Conservation (phyloP, 352 stramenopile species). For the Elongisporangium prolatum region DNA sequence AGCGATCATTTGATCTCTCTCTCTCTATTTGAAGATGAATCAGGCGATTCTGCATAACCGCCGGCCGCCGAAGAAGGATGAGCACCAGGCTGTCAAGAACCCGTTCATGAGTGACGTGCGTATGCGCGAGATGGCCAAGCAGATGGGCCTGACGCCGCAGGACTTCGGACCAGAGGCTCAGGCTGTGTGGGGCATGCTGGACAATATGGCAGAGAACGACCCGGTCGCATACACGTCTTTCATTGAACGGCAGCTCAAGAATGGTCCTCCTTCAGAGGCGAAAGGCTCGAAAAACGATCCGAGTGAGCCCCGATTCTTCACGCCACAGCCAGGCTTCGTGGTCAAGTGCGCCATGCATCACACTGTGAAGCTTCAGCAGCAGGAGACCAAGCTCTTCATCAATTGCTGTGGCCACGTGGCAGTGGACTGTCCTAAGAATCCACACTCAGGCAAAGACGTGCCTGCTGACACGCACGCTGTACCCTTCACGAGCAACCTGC, state of each 20-base stretch:
- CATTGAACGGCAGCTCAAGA: constrained; percentile 75
- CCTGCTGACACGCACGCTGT: constrained; percentile 53
- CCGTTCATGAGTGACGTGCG: constrained; percentile 47
- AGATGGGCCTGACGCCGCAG: constrained; percentile 71
- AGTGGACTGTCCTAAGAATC: constrained; percentile 72
- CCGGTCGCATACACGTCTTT: constrained; percentile 71
- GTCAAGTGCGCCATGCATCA: constrained; percentile 65
- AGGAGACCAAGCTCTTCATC: constrained; percentile 73
- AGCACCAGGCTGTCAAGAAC: constrained; percentile 14
- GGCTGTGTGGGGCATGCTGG: constrained; percentile 67
- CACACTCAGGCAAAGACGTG: constrained; percentile 56
- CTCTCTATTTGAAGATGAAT: constrained; percentile 68
- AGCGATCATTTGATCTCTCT: not conserved
- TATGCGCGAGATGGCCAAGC: constrained; percentile 76
- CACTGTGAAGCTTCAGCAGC: constrained; percentile 51
- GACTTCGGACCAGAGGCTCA: constrained; percentile 66
- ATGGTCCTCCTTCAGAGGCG: constrained; percentile 31
- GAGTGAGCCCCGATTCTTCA: constrained; percentile 39
- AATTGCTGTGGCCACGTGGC: constrained; percentile 74
- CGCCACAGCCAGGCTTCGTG: constrained; percentile 64
- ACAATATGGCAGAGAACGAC: constrained; percentile 66
- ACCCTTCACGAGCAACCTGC: constrained; percentile 65
- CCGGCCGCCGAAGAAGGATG: constrained; percentile 26
- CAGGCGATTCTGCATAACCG: constrained; percentile 84
- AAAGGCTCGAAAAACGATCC: not conserved